Percentiles rank a stretch among this genome's conserved stretches.
phyloP scores from a whole-genome alignment of 306 rosid species.

The Trifolium repens region DNA sequence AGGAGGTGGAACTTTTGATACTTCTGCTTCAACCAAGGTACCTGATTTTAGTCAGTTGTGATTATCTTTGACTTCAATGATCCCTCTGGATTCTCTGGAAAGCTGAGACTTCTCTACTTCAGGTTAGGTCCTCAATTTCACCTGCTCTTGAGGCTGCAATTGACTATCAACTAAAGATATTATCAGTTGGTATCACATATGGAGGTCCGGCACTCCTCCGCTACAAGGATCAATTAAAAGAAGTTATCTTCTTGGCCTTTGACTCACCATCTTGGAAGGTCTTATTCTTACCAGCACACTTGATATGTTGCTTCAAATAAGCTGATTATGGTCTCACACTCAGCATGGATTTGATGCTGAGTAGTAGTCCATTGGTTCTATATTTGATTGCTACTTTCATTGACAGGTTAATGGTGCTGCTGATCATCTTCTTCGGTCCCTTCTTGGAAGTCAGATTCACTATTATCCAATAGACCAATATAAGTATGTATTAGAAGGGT shows the following conservation, averaged over 20 bases:
- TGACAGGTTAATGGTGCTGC: constrained; percentile 94
- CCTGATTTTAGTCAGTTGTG: constrained; percentile 35
- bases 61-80: constrained; percentile 35
- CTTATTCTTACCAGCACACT: constrained; percentile 21
- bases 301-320: constrained; percentile 37
- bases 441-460: constrained; percentile 89
- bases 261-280: constrained; percentile 99
- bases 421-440: constrained; percentile 94
- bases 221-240: constrained; percentile 80
- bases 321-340: constrained; percentile 31
- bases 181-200: constrained; percentile 88
- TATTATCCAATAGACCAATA: constrained; percentile 95
- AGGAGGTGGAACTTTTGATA: constrained; percentile 65
- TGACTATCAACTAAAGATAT: constrained; percentile 86
- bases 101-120: constrained; percentile 45
- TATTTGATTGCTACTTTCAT: constrained; percentile 40
- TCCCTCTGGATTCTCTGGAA: constrained; percentile 44
- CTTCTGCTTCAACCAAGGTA: constrained; percentile 72
- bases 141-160: constrained; percentile 98
- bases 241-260: constrained; percentile 80
- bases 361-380: constrained; percentile 20
- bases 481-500: constrained; percentile 54
- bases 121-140: constrained; percentile 84
- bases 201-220: constrained; percentile 81
- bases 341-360: constrained; percentile 27